Percentiles rank a stretch among this genome's conserved stretches.
Evolutionary conservation across 305 asterid species (phyloP).

Genomic region (Fraxinus floribunda): DNA sequence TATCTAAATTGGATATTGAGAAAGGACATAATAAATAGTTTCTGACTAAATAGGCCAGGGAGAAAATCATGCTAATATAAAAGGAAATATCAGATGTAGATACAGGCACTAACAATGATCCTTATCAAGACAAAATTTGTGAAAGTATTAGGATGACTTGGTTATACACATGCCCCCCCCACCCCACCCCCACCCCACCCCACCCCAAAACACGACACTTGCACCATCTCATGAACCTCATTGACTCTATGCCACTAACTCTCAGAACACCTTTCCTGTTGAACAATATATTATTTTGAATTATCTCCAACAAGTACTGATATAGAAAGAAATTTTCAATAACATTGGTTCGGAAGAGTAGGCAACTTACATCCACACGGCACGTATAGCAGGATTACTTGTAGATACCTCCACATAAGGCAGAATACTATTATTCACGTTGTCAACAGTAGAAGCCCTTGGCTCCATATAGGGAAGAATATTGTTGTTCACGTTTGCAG

Average conservation of each 20-base stretch:
- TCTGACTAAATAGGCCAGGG: background rate
- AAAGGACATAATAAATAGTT: background rate
- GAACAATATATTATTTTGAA: background rate
- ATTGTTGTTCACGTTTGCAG: background rate
- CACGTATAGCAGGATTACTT: conserved; percentile 37
- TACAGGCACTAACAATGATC: background rate
- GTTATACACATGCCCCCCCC: background rate
- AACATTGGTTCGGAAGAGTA: conserved; percentile 12
- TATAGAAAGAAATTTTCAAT: background rate
- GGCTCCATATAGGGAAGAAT: background rate
- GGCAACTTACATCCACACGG: conserved; percentile 49
- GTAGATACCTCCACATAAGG: conserved; percentile 3
- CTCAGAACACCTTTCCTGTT: background rate
- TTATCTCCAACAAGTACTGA: background rate
- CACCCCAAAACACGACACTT: background rate
- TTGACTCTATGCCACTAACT: background rate
- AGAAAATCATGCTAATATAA: background rate
- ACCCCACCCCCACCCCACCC: no score
- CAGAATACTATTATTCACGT: background rate
- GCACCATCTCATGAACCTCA: background rate
- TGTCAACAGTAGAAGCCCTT: background rate
- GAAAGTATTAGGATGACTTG: background rate
- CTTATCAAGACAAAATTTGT: background rate
- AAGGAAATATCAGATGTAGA: background rate
- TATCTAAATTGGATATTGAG: background rate